Percentiles rank a stretch among this genome's conserved stretches.
Evolutionary conservation across 768 basidiomycete genomes (phyloP).

Genomic region (Mycena vulgaris): DNA sequence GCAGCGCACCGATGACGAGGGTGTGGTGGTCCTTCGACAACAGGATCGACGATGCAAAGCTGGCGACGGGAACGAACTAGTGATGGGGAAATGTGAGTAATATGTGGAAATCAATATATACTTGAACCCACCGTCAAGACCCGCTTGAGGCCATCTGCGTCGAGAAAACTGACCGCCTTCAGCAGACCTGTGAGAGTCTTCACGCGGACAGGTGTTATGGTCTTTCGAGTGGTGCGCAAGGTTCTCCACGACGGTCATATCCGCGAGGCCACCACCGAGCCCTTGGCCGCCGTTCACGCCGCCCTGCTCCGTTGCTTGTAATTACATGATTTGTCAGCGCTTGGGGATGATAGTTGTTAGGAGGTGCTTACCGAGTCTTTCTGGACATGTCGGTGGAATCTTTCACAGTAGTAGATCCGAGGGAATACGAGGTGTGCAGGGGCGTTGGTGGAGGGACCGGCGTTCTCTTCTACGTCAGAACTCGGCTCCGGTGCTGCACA

Average conservation of each 20-base stretch:
- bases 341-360: slow-evolving; percentile 22
- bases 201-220: slow-evolving; percentile 86
- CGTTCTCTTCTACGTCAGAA: slow-evolving; percentile 75
- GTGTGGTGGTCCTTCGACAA: slow-evolving; percentile 93
- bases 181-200: slow-evolving; percentile 91
- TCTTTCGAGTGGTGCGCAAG: slow-evolving; percentile 97
- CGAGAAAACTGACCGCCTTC: slow-evolving; percentile 93
- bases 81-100: slow-evolving; percentile 20
- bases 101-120: not conserved
- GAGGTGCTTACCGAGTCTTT: slow-evolving; percentile 72
- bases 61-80: slow-evolving; percentile 94
- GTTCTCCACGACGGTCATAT: slow-evolving; percentile 99
- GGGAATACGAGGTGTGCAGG: slow-evolving; percentile 75
- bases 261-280: slow-evolving; percentile 89
- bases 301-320: slow-evolving; percentile 69
- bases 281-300: slow-evolving; percentile 78
- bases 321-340: slow-evolving; percentile 35
- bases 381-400: slow-evolving; percentile 76
- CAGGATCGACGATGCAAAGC: slow-evolving; percentile 94
- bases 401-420: slow-evolving; percentile 71
- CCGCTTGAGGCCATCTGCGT: slow-evolving; percentile 78
- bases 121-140: slow-evolving; percentile 79
- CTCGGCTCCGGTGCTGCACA: slow-evolving; percentile 82
- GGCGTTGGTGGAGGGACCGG: slow-evolving; percentile 74
- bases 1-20: slow-evolving; percentile 90